Evolutionary conservation across 306 rosid genomes (phyloP).

Genomic region (Cotoneaster glaucophyllus): DNA sequence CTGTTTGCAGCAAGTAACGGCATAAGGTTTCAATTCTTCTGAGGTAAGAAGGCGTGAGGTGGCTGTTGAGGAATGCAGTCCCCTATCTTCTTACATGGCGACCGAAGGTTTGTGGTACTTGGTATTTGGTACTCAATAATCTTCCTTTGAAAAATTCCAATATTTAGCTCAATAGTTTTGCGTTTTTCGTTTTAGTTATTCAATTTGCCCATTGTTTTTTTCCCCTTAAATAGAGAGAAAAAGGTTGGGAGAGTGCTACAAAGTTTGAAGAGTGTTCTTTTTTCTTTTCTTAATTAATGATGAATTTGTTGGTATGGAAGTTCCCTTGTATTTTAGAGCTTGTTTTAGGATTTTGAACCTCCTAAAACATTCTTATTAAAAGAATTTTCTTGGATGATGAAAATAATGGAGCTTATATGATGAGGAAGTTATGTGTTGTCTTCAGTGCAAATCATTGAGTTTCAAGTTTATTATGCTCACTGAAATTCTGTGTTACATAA

Average conservation of each 20-base stretch:
- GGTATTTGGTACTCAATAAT: slow-evolving; percentile 64
- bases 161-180: slow-evolving; percentile 40
- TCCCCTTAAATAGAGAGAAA: slow-evolving; percentile 39
- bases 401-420: neutral
- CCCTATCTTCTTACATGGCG: slow-evolving; percentile 49
- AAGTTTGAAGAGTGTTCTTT: slow-evolving; percentile 39
- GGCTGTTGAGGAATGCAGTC: slow-evolving; percentile 58
- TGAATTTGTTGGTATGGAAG: slow-evolving; percentile 18
- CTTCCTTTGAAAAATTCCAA: slow-evolving; percentile 40
- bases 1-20: slow-evolving; percentile 81
- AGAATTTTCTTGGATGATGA: neutral
- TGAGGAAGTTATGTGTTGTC: neutral
- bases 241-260: slow-evolving; percentile 47
- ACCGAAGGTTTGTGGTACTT: slow-evolving; percentile 50
- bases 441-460: neutral
- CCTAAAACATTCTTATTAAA: slow-evolving; percentile 1
- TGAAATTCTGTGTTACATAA: neutral
- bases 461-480: neutral
- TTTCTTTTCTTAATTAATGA: slow-evolving; percentile 13
- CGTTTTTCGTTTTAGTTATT: slow-evolving; percentile 42
- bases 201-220: slow-evolving; percentile 40
- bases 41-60: slow-evolving; percentile 52
- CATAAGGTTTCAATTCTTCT: slow-evolving; percentile 67
- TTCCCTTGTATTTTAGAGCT: neutral
- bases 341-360: slow-evolving; percentile 19